phyloP scores from a whole-genome alignment of 176 grass and related monocot genomes.

The Phyllostachys edulis region DNA sequence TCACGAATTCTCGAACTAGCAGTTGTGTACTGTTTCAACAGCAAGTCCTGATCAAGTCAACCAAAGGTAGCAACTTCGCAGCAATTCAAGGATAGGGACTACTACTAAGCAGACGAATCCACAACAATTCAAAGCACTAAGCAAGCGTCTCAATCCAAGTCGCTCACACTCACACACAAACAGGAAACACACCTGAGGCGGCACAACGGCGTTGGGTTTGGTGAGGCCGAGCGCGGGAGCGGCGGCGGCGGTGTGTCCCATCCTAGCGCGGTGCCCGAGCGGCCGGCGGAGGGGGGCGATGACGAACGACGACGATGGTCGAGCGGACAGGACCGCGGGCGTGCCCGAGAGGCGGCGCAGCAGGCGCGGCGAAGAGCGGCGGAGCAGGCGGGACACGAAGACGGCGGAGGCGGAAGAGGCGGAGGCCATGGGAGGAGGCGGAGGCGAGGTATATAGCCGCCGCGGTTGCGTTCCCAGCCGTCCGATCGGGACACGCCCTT shows the following conservation, averaged over 20 bases:
- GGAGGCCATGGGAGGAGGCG: conserved; percentile 35
- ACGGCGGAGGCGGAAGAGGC: conserved; percentile 44
- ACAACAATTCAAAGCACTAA: background rate
- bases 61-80: background rate
- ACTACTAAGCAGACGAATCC: conserved; percentile 6
- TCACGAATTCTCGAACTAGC: conserved; percentile 26
- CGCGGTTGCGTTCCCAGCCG: conserved; percentile 38
- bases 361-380: conserved; percentile 33
- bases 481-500: conserved; percentile 34
- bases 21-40: background rate
- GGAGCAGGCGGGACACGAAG: conserved; percentile 30
- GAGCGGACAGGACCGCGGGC: conserved; percentile 9
- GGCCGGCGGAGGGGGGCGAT: conserved; percentile 1
- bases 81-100: background rate
- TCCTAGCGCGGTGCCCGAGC: conserved; percentile 50
- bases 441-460: conserved; percentile 50
- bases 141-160: background rate
- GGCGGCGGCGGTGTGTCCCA: conserved; percentile 62
- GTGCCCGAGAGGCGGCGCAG: conserved; percentile 18
- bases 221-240: conserved; percentile 73
- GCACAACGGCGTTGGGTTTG: conserved; percentile 64
- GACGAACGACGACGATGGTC: conserved; percentile 9
- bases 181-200: conserved; percentile 52
- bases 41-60: conserved; percentile 18
- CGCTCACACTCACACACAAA: background rate